phyloP scores from a whole-genome alignment of 768 basidiomycete genomes.

The Rhodotorula kratochvilovae region DNA sequence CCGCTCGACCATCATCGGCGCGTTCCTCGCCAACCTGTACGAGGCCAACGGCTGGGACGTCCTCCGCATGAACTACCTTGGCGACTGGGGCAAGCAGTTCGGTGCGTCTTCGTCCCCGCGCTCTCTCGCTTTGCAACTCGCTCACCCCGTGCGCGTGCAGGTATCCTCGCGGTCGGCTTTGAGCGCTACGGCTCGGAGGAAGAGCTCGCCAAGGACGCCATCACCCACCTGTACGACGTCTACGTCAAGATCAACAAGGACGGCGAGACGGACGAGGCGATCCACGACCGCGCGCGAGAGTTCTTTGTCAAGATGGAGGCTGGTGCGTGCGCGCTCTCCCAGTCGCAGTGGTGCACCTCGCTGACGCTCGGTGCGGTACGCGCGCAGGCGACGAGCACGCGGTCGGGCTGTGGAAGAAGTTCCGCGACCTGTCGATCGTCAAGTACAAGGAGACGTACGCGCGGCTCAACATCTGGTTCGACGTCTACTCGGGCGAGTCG shows the following conservation, averaged over 20 bases:
- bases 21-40: conserved; percentile 85
- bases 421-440: conserved; percentile 83
- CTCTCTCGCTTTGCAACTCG: neutral
- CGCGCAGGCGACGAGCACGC: conserved; percentile 65
- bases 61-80: conserved; percentile 85
- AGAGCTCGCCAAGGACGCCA: conserved; percentile 76
- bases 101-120: conserved; percentile 41
- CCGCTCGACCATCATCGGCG: conserved; percentile 97
- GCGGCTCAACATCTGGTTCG: conserved; percentile 81
- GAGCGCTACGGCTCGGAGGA: conserved; percentile 82
- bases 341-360: neutral
- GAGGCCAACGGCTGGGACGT: conserved; percentile 90
- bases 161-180: conserved; percentile 82
- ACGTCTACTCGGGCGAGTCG: conserved; percentile 81
- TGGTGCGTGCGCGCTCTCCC: neutral
- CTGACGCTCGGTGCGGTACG: too few relatives aligned
- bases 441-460: conserved; percentile 86
- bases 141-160: conserved; percentile 50
- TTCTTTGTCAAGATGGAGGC: conserved; percentile 86
- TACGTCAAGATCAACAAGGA: conserved; percentile 93
- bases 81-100: conserved; percentile 98
- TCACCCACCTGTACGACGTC: conserved; percentile 88
- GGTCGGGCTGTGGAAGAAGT: conserved; percentile 81
- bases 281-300: conserved; percentile 57
- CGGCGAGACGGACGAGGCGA: conserved; percentile 37